Evolutionary conservation across 2,329 filamentous ascomycete genomes (phyloP), one percentile per base, ranked within the genome.

Genomic region (Pseudogymnoascus sp.): DNA sequence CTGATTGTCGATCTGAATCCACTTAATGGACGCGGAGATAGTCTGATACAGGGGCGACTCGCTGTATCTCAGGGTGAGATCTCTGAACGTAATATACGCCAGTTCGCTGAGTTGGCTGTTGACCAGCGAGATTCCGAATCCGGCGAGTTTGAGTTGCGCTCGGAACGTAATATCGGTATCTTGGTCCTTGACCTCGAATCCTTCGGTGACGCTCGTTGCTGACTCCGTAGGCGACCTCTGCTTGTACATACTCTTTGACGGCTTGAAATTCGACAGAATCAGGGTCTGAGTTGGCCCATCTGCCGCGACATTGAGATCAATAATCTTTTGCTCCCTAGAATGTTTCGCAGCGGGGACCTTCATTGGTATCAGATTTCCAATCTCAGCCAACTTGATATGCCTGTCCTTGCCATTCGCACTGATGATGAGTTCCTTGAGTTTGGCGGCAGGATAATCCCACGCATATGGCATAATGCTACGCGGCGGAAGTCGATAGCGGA

Each of bases 401-500:
- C 94, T 83, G 72, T 97, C 92, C 71, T 88, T 91, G 65, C 87
- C 86, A 70, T 88, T 86, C 6, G 88, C 88, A 61, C 81, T 87
- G 71, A 99, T 85, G 59, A 97, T 86, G 39, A 99, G 84, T 73
- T 97, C 94, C 70, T 94, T 96, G 76, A 91, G 89, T 77, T 96
- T 97, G n/a, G 92, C 92, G 1, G 94, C 93, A 1, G 94, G 95
- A 76, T 96, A 99, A 72, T 99, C 95, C 94, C 94, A 99, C 1
- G 94, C 93, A 71, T 99, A 99, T 0, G 95, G 94, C 94, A 99
- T 99, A 74, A 99, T 97, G 74, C 93, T 97, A 64, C 94, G 84
- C 10, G 93, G 87, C 2, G 95, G 95, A 31, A 99, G 80, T 33
- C 93, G 88, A 76, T 99, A 99, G 61, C 91, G 84, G 65, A 99